Percentiles rank a stretch among this genome's conserved stretches.
Evolutionary conservation across 306 rosid genomes (phyloP).

Genomic region (Potentilla sterilis): DNA sequence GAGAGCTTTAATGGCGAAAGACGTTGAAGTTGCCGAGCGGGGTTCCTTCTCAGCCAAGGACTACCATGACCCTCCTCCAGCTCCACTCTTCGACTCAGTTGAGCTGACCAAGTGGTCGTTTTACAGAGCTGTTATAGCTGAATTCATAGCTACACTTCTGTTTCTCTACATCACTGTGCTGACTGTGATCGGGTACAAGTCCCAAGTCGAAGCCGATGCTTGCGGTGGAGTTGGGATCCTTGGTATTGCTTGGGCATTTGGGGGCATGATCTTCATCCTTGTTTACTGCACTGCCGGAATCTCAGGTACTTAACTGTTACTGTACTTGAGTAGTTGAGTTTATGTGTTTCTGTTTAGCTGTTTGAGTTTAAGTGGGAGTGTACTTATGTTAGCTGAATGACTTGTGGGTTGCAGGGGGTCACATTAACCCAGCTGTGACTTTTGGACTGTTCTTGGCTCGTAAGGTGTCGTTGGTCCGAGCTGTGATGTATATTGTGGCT

Average conservation of each 20-base stretch:
- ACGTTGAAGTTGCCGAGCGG: conserved; percentile 55
- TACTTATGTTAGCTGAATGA: no score
- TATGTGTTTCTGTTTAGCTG: background rate
- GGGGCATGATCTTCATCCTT: conserved; percentile 96
- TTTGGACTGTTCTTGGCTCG: conserved; percentile 93
- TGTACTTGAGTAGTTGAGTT: background rate
- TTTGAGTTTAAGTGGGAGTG: background rate
- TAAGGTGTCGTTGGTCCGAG: conserved; percentile 77
- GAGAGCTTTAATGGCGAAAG: conserved; percentile 46
- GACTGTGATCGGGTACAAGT: conserved; percentile 79
- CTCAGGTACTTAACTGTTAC: conserved; percentile 47
- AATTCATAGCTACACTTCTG: conserved; percentile 85
- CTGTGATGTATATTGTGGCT: conserved; percentile 81
- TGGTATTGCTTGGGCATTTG: conserved; percentile 95
- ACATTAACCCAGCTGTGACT: conserved; percentile 95
- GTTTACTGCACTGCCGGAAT: conserved; percentile 99
- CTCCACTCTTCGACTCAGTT: conserved; percentile 55
- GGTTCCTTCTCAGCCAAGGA: conserved; percentile 72
- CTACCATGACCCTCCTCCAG: conserved; percentile 92
- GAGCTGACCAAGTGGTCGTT: conserved; percentile 86
- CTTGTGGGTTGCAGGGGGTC: conserved; percentile 62
- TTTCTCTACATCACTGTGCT: conserved; percentile 80
- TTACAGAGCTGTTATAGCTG: conserved; percentile 91
- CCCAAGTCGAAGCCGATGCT: conserved; percentile 44
- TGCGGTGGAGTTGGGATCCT: conserved; percentile 83